Evolutionary conservation across 1,139 yeast genomes (phyloP), one percentile per base, ranked within the genome.

Genomic region (Magnusiomyces tetraspermus): DNA sequence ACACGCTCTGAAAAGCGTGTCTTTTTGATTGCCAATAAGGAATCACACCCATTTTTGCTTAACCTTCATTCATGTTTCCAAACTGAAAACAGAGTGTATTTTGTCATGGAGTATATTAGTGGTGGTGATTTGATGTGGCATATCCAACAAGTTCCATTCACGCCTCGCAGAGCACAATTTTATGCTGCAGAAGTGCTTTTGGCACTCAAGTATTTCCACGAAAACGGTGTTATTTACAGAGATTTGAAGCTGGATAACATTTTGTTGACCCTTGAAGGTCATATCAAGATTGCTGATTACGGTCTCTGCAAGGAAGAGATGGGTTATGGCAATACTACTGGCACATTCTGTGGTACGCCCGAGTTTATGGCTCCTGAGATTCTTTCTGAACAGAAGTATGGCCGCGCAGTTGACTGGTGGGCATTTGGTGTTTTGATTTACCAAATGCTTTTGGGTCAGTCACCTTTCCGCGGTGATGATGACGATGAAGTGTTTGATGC

Each of bases 71-170:
- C 97, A 63, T 89, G 97, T 65, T 92, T 92, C 78, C 99, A 92
- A 71, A 92, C 98, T 0, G 98, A 94, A 62, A 90, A 94, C 67
- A 80, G 98, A 66, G 86, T 92, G 47, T 92, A 94, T 69, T 92
- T 94, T 71, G 98, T 95, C 15, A 92, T 92, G 98, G 98, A 92
- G 68, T 92, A 89, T 65, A 84, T 92, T 52, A 83, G 95, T 13
- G 99, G 98, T 54, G 99, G 99, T 67, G 99, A 92, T 72, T 78
- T 92, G 65, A 92, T 92, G 98, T 89, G 97, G 95, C 99, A 92
- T 67, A 94, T 92, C 63, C 98, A 92, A 68, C 88, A 88, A 65
- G 86, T 87, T 54, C 77, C 94, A 62, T 85, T 92, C 65, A 83
- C 96, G 1, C 85, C 92, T 22, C 81, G 86, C 60, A 77, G 97